phyloP scores from a whole-genome alignment of 805 yeast genomes.

The Torulaspora franciscae region DNA sequence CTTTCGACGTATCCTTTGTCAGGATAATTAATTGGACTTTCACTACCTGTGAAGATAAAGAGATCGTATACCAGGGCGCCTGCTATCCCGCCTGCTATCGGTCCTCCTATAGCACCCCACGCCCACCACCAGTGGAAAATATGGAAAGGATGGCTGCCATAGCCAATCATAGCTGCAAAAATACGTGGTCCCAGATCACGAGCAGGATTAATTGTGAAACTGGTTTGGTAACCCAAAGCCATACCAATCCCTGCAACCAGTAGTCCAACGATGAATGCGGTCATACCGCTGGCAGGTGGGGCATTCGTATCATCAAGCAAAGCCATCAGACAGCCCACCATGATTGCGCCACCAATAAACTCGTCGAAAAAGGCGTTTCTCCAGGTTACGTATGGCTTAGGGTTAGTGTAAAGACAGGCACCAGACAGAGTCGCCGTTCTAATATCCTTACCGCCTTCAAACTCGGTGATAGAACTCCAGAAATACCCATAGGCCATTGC shows the following conservation, averaged over 20 bases:
- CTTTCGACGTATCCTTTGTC: constrained; percentile 22
- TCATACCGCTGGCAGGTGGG: constrained; percentile 37
- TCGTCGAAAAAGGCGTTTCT: constrained; percentile 43
- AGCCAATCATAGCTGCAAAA: constrained; percentile 42
- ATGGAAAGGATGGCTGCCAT: constrained; percentile 25
- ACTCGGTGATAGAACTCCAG: constrained; percentile 29
- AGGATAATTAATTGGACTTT: constrained; percentile 41
- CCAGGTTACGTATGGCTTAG: constrained; percentile 35
- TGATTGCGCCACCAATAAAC: constrained; percentile 39
- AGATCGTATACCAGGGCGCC: constrained; percentile 44
- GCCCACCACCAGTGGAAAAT: constrained; percentile 34
- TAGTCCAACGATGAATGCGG: constrained; percentile 41
- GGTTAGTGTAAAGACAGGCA: constrained; percentile 43
- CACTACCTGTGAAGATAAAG: constrained; percentile 42
- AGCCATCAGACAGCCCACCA: constrained; percentile 42
- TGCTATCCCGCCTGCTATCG: constrained; percentile 40
- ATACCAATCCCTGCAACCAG: constrained; percentile 42
- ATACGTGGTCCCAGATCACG: constrained; percentile 47
- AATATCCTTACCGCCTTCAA: constrained; percentile 17
- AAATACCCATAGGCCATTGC: constrained; percentile 42
- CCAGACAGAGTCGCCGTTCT: constrained; percentile 29
- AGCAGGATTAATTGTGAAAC: constrained; percentile 46
- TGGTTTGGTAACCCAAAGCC: constrained; percentile 44
- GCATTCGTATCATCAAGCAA: constrained; percentile 42
- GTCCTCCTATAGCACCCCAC: constrained; percentile 39